Evolutionary conservation across 352 stramenopile species (phyloP).

Genomic region (Globisporangium abappressorium): DNA sequence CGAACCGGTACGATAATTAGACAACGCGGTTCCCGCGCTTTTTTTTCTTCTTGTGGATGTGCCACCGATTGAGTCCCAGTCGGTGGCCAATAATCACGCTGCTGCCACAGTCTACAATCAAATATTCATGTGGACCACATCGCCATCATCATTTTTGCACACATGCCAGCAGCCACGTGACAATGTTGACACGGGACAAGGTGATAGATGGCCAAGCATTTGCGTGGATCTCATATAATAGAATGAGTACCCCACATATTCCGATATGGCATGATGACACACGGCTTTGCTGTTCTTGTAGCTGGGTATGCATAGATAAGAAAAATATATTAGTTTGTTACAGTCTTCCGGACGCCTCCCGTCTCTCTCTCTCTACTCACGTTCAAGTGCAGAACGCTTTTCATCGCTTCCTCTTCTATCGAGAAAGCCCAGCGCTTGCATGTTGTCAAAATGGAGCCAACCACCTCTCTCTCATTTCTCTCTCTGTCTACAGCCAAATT

Average conservation of each 20-base stretch:
- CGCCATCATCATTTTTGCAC: background rate
- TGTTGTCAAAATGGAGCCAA: background rate
- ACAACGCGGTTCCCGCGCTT: conserved; percentile 11
- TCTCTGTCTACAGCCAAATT: background rate
- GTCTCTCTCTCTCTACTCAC: background rate
- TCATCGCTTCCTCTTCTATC: conserved; percentile 1
- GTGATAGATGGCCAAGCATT: too few species aligned
- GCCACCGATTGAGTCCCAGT: background rate
- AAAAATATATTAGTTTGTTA: background rate
- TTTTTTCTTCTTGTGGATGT: background rate
- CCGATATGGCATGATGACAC: too few species aligned
- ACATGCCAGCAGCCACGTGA: background rate
- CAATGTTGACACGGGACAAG: background rate
- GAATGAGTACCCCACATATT: too few species aligned
- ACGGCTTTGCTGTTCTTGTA: background rate
- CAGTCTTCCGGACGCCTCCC: background rate
- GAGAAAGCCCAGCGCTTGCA: background rate
- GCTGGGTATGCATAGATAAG: background rate
- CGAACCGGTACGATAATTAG: background rate
- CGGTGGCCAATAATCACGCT: background rate
- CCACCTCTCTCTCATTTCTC: background rate
- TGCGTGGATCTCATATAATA: too few species aligned
- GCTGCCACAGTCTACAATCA: background rate
- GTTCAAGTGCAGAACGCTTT: background rate
- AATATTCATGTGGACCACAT: background rate